phyloP scores from a whole-genome alignment of 2,329 filamentous ascomycete species.

The Talaromyces sp. region DNA sequence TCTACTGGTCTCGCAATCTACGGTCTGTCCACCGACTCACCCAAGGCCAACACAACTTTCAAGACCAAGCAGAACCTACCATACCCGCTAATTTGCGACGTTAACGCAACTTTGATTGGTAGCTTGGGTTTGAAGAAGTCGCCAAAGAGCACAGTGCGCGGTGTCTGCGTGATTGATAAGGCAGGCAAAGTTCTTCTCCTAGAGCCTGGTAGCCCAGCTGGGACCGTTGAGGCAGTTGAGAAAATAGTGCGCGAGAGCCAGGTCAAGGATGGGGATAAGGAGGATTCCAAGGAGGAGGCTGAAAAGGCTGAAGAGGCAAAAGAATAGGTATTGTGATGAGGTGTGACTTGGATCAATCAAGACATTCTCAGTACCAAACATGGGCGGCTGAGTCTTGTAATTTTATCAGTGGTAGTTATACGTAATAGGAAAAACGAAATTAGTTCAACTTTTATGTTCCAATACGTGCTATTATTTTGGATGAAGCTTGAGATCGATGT shows the following conservation, averaged over 20 bases:
- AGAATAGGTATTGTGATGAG: background rate
- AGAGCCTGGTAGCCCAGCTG: constrained; percentile 71
- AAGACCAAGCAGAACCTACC: constrained; percentile 85
- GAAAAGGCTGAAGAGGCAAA: constrained; percentile 10
- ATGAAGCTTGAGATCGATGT: background rate
- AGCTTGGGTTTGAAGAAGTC: constrained; percentile 89
- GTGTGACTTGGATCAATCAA: background rate
- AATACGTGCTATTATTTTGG: background rate
- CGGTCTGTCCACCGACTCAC: constrained; percentile 81
- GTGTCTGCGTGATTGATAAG: constrained; percentile 85
- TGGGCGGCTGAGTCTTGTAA: background rate
- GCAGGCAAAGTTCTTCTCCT: constrained; percentile 72
- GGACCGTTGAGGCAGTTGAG: constrained; percentile 73
- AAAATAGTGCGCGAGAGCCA: constrained; percentile 58
- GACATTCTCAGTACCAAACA: background rate
- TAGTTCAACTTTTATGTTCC: background rate
- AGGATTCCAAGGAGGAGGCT: background rate
- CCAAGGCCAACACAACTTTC: constrained; percentile 91
- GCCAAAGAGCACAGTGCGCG: constrained; percentile 75
- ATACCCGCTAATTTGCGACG: constrained; percentile 85
- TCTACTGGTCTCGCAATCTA: constrained; percentile 80
- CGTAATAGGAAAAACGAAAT: background rate
- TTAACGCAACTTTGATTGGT: constrained; percentile 66
- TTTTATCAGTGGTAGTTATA: background rate
- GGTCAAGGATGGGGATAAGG: constrained; percentile 9